These are phyloP conservation scores for Coemansia linderi DNA, from an alignment of 371 early-diverging fungal species.

Conservation along the genomic window DNA sequence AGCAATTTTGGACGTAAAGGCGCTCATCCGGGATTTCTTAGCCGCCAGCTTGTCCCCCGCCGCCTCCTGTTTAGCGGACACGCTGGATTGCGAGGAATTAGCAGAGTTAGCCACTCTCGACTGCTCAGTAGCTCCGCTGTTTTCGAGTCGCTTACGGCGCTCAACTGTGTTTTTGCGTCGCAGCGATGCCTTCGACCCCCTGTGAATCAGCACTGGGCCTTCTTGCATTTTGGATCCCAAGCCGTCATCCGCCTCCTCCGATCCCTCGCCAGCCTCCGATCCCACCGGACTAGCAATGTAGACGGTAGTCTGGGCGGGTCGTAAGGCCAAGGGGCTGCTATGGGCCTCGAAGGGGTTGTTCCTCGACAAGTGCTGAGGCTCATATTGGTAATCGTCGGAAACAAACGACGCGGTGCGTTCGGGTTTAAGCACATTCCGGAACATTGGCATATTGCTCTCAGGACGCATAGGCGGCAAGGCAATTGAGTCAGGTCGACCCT, in stretches of 20 bases:
- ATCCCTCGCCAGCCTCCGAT: not conserved
- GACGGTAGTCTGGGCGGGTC: conserved; percentile 10
- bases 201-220: conserved; percentile 43
- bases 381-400: conserved; percentile 46
- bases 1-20: conserved; percentile 24
- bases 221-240: conserved; percentile 1
- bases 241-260: not conserved
- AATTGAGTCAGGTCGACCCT: conserved; percentile 27
- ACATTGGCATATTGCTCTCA: conserved; percentile 26
- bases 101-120: not conserved
- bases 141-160: conserved; percentile 24
- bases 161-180: conserved; percentile 46
- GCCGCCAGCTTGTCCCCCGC: not conserved
- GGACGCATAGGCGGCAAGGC: conserved; percentile 41
- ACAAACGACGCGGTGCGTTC: conserved; percentile 38
- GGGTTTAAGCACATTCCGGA: conserved; percentile 12
- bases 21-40: conserved; percentile 42
- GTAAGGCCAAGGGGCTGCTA: conserved; percentile 2
- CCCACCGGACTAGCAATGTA: conserved; percentile 22
- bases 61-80: not conserved
- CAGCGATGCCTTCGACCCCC: conserved; percentile 48
- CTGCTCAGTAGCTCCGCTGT: not conserved
- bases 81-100: conserved; percentile 11
- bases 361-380: conserved; percentile 12
- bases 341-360: conserved; percentile 23